Evolutionary conservation across 1,284 basidiomycete genomes (phyloP), one percentile per base, ranked within the genome.

Genomic region (Porodaedalea pini): DNA sequence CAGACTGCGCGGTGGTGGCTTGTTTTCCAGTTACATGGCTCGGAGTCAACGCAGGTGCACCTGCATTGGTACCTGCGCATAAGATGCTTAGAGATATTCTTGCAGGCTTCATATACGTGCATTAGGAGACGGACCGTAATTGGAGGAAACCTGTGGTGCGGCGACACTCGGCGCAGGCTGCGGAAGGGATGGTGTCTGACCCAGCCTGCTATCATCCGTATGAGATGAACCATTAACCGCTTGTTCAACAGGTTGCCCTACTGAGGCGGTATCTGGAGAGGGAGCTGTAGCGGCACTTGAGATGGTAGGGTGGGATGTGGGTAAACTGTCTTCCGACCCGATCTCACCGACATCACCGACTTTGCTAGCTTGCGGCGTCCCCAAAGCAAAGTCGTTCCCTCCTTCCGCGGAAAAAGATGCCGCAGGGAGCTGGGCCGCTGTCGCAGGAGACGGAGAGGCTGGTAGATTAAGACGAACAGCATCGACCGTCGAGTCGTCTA

Each of bases 211-310:
- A 27, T 47, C 48, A 49, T n/a, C 2, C 43, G 59, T n/a, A 45
- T 37, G n/a, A 27, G n/a, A 19, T 47, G 31, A 23, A 31, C 13
- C 32, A 19, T 50, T n/a, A 29, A 27, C 11, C 27, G 45, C 10
- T 25, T 44, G 19, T 44, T 21, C 41, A 21, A 21, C 19, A 7
- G 59, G 60, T 4, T 59, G 62, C 2, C 60, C 55, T 11, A 60
- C 61, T 4, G 61, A 19, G 4, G 61, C 49, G 8, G 52, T 19
- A 11, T 51, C 57, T n/a, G n/a, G n/a, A n/a, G n/a, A n/a, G 2
- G 51, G 34, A 6, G 57, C 11, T 8, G 60, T 32, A 7, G 60
- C 61, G 49, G 51, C 4, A 29, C 43, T 39, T 7, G 60, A 39
- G 37, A 34, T 23, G 8, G 41, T 11, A 8, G 19, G 45, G 11